These are phyloP conservation scores for Naegleria lovaniensis DNA, from an alignment of 208 protist species.

Conservation along the genomic window DNA sequence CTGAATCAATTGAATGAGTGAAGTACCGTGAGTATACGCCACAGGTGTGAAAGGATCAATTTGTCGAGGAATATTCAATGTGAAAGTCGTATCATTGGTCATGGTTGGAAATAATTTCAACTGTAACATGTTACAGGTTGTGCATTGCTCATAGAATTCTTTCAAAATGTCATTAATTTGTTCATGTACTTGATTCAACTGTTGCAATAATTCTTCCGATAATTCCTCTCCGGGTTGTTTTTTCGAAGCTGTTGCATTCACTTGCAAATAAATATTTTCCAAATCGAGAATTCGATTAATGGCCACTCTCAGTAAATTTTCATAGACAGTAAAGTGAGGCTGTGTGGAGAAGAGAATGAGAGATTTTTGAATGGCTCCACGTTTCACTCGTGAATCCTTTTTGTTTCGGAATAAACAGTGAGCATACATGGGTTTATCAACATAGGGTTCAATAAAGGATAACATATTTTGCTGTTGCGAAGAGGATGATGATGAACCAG, in stretches of 20 bases:
- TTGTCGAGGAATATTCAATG: not conserved
- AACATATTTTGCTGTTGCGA: too few species aligned
- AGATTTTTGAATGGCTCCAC: conserved; percentile 23
- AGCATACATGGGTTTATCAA: not conserved
- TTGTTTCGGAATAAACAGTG: not conserved
- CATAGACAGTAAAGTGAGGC: not conserved
- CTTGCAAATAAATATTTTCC: not conserved
- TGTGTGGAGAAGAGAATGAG: not conserved
- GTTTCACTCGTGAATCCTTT: not conserved
- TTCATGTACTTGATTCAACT: not conserved
- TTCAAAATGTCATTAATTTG: not conserved
- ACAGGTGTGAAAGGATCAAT: not conserved
- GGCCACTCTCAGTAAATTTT: not conserved
- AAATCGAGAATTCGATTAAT: not conserved
- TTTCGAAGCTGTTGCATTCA: not conserved
- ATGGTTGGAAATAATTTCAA: not conserved
- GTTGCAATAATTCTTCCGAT: not conserved
- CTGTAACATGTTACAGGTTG: not conserved
- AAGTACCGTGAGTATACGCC: not conserved
- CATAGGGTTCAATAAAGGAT: not conserved
- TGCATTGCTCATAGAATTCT: not conserved
- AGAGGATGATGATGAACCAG: too few species aligned
- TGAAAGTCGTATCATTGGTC: not conserved
- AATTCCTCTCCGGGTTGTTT: not conserved
- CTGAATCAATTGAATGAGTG: not conserved